A percentile compares a stretch with the other conserved stretches of the same genome.
Conservation (phyloP, 1,284 basidiomycete genomes). For the Sanghuangporus weigelae region DNA sequence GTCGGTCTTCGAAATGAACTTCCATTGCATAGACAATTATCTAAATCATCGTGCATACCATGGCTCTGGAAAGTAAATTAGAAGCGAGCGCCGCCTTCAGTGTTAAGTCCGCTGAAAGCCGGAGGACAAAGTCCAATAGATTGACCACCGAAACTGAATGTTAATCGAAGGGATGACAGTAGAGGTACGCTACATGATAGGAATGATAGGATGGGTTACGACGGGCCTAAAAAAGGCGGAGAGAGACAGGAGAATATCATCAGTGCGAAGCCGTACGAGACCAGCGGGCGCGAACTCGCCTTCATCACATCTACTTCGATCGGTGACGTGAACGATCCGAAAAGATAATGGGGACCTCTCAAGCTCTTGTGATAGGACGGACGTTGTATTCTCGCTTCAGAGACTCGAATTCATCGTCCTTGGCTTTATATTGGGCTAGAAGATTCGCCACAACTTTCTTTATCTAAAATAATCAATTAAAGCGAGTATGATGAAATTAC, state of each 20-base stretch:
- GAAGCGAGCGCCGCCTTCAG: too few relatives aligned
- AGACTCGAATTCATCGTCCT: conserved; percentile 78
- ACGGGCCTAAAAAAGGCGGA: background rate
- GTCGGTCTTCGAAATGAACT: background rate
- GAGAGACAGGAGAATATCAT: background rate
- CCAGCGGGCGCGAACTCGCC: background rate
- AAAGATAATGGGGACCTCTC: background rate
- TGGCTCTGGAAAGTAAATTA: background rate
- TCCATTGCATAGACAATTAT: background rate
- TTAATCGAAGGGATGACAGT: background rate
- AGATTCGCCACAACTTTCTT: conserved; percentile 72
- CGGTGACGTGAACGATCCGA: background rate
- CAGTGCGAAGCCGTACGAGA: background rate
- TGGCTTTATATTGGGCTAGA: conserved; percentile 80
- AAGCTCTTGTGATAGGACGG: conserved; percentile 40
- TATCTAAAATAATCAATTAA: conserved; percentile 46
- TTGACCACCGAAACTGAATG: background rate
- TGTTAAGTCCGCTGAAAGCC: too few relatives aligned
- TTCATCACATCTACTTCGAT: background rate
- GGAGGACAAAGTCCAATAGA: background rate
- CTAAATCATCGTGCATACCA: background rate
- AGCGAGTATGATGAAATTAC: background rate
- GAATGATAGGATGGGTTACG: background rate
- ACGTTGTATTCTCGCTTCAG: conserved; percentile 85
- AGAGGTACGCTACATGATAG: background rate